Evolutionary conservation across 2,329 filamentous ascomycete species (phyloP), one percentile per base, ranked within the genome.

Genomic region (Arachnomyces sp.): DNA sequence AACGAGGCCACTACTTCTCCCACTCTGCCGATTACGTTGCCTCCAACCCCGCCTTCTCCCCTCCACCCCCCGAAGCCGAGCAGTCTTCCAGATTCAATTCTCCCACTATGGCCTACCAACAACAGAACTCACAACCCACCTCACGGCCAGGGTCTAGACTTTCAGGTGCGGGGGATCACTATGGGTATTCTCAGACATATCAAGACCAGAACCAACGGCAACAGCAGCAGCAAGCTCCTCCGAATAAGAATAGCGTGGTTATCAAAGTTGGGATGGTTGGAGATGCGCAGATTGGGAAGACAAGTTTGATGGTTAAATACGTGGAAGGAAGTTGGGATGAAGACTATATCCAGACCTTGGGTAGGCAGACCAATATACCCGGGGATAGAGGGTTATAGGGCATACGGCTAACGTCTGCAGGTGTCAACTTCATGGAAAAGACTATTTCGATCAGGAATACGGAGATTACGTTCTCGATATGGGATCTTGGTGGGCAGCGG

Each of bases 351-450:
- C 92, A 98, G 68, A 98, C 92, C 15, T 71, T 98, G 33, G 92
- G 79, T 82, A 47, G 71, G 29, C 32, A 4, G 17, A 2, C n/a
- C 16, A 35, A 13, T 16, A 30, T 18, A 25, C 18, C n/a, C 28
- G 12, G 12, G 4, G n/a, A 34, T 17, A 33, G 16, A 32, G 28
- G 16, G 18, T 33, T 8, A 13, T 28, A 32, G 32, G 40, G 25
- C 31, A 31, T 3, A 17, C 13, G 13, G 8, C 4, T 42, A 16
- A 38, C 17, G 18, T 30, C 28, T 57, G n/a, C 52, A 82, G 79
- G 92, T 51, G 92, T 98, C 66, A 98, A 98, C 66, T 98, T 98
- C 67, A 98, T 98, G 92, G 92, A 98, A 65, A 98, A 98, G 75
- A 98, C 92, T 28, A 98, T 98, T 60, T 94, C 87, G 47, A 98